These are phyloP conservation scores for Globisporangium rhizosaccharum DNA, from an alignment of 352 stramenopile species.

Conservation along the genomic window DNA sequence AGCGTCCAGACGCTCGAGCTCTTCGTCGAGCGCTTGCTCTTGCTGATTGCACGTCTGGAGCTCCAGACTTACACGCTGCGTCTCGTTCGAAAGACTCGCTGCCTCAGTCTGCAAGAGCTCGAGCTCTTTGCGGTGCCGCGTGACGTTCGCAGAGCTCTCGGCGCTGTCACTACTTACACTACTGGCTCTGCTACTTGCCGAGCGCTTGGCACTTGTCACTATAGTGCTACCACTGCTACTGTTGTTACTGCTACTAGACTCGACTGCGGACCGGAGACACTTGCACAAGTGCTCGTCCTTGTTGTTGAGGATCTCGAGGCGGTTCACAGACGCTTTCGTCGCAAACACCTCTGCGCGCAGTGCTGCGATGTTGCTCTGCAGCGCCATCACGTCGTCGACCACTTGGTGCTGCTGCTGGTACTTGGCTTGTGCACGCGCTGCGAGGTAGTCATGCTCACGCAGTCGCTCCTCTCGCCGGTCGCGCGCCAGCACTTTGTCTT, in stretches of 20 bases:
- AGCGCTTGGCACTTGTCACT: conserved; percentile 4
- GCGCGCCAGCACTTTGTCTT: conserved; percentile 37
- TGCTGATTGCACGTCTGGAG: conserved; percentile 20
- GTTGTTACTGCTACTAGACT: not conserved
- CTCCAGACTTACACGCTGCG: conserved; percentile 16
- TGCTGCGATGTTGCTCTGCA: conserved; percentile 37
- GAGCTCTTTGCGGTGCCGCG: conserved; percentile 29
- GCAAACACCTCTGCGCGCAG: conserved; percentile 34
- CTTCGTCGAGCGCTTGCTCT: conserved; percentile 24
- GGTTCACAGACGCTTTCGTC: conserved; percentile 28
- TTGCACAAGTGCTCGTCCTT: conserved; percentile 54
- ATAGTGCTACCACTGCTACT: not conserved
- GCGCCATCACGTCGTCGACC: conserved; percentile 41
- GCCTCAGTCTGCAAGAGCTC: conserved; percentile 33
- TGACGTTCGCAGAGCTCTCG: conserved; percentile 9
- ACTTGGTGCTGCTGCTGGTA: conserved; percentile 53
- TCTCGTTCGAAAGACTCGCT: conserved; percentile 26
- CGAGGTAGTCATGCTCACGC: conserved; percentile 52
- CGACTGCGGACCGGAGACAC: conserved; percentile 24
- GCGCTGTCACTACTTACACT: conserved; percentile 4
- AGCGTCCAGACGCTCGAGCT: conserved; percentile 24
- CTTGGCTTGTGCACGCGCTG: conserved; percentile 52
- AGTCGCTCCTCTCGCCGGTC: conserved; percentile 36
- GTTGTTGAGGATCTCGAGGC: conserved; percentile 48
- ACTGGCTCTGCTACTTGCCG: not conserved